Evolutionary conservation across 2,329 filamentous ascomycete genomes (phyloP).

Genomic region (Venturia nashicola): DNA sequence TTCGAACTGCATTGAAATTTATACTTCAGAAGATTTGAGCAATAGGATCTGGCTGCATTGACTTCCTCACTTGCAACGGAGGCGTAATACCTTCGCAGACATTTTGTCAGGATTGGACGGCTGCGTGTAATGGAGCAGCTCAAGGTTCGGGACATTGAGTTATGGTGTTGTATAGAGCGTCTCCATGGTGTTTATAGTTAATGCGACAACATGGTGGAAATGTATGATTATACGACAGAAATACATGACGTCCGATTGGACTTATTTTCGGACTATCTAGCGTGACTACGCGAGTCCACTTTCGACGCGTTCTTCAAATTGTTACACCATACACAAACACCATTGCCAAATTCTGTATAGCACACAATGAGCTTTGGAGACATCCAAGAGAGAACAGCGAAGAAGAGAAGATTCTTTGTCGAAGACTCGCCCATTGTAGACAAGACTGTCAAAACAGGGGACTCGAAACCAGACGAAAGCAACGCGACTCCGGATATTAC

Average conservation of each 20-base stretch:
- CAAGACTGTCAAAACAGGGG: slow-evolving; percentile 17
- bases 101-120: slow-evolving; percentile 4
- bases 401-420: slow-evolving; percentile 52
- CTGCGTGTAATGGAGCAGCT: slow-evolving; percentile 4
- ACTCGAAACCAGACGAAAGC: slow-evolving; percentile 20
- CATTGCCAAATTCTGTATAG: slow-evolving; percentile 8
- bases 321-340: neutral
- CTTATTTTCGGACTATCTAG: neutral
- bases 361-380: slow-evolving; percentile 19
- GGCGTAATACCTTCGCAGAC: neutral
- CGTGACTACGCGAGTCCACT: neutral
- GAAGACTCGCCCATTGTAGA: slow-evolving; percentile 28
- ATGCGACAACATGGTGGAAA: neutral
- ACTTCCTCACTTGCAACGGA: slow-evolving; percentile 22
- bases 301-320: neutral
- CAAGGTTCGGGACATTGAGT: neutral
- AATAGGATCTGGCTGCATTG: slow-evolving; percentile 44
- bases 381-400: slow-evolving; percentile 41
- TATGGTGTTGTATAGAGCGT: slow-evolving; percentile 6
- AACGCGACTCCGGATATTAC: slow-evolving; percentile 12
- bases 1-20: neutral
- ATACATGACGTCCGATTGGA: neutral
- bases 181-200: neutral
- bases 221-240: neutral
- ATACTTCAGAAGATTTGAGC: slow-evolving; percentile 44